Base-by-base conservation (phyloP, 345 rosid genomes). In the Citrus sinensis region DNA sequence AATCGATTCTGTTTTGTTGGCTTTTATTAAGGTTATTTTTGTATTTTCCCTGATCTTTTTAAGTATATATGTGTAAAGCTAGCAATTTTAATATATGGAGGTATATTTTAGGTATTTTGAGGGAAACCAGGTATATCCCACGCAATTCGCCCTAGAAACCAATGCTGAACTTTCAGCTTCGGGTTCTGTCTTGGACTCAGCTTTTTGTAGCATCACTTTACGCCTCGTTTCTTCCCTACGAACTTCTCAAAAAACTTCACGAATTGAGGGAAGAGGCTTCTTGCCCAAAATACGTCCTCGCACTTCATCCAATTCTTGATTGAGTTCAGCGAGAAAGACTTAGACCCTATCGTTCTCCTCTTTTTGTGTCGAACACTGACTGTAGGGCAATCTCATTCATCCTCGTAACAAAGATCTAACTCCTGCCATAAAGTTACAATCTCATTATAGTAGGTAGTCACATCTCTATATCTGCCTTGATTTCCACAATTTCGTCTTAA, bases 101-200 rank as follows among this genome's bases (percentile, higher is more conserved):
- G 4, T 4, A 32, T 32, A 32, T 32, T 32, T 32, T 32, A 0
- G 34, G 34, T 32, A 32, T 32, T 32, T 32, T 32, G 4, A 4
- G 34, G 34, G 34, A 32, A 32, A 32, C 0, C 4, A 4, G 34
- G 34, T 32, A 32, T 32, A 32, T 32, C 34, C 34, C 34, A 32
- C 34, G 34, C 34, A 32, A 32, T 32, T 32, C 5, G 0, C 34
- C 4, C 34, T 62, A 40, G 46, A n/a, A 2, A 27, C n/a, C 5
- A 75, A 19, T 6, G 16, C 0, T 16, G 30, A 63, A 6, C 46
- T 75, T 42, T 63, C 2, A 13, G 3, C 0, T 40, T 40, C 2
- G 13, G 0, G 16, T 5, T 8, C 0, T 14, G 0, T 11, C 1
- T 8, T 37, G 0, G 17, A 39, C 8, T 25, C 14, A 1, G 0